Conservation (phyloP, 192 early-diverging fungal genomes). For the Rhizophagus prolifer region DNA sequence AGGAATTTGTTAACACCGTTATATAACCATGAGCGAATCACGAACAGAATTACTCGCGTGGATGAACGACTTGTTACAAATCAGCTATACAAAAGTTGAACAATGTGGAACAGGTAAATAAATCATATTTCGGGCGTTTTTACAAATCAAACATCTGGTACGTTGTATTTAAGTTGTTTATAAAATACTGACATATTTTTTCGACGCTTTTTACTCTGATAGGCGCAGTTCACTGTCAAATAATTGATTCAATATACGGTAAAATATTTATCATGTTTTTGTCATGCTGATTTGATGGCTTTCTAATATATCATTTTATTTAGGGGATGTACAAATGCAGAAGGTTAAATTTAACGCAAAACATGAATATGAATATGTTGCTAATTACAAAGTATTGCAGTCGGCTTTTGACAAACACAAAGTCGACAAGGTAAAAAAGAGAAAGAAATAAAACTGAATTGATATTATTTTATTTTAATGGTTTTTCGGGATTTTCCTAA, state of each 20-base stretch:
- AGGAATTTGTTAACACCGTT: neutral
- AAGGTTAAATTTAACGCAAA: conserved; percentile 95
- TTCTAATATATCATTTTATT: conserved; percentile 27
- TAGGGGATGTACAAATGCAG: conserved; percentile 75
- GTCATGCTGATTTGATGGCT: neutral
- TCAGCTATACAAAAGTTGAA: conserved; percentile 92
- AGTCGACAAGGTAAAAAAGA: conserved; percentile 77
- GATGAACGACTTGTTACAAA: conserved; percentile 91
- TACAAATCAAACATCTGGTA: neutral
- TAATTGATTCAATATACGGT: conserved; percentile 72
- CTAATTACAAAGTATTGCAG: conserved; percentile 95
- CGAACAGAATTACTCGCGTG: conserved; percentile 90
- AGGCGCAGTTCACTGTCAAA: conserved; percentile 72
- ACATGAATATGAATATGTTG: conserved; percentile 94
- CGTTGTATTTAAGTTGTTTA: neutral
- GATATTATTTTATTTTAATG: conserved; percentile 9
- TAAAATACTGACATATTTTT: neutral
- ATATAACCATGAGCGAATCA: conserved; percentile 74
- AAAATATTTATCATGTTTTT: neutral
- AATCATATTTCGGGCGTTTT: neutral
- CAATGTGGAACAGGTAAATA: conserved; percentile 85
- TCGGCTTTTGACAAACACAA: conserved; percentile 83
- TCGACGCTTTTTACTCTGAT: neutral
- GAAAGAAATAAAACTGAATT: conserved; percentile 4
- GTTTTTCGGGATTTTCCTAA: neutral